Conservation (phyloP, 345 rosid species). For the Psidium guajava region DNA sequence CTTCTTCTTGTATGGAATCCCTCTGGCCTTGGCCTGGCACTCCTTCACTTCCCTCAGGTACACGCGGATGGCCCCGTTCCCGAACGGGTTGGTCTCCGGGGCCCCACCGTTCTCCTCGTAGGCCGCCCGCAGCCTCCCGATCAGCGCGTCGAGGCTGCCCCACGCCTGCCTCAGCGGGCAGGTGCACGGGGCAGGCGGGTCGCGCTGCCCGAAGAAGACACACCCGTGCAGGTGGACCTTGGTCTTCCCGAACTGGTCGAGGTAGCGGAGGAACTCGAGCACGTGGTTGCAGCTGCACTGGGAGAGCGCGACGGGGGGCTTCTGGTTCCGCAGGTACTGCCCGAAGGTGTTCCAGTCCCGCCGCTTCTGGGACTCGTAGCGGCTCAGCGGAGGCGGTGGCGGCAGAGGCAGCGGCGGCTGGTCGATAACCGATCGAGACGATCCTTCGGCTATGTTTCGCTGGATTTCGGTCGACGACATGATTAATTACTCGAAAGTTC, state of each 20-base stretch:
- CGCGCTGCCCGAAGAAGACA: conserved; percentile 70
- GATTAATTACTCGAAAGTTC: background rate
- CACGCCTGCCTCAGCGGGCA: conserved; percentile 80
- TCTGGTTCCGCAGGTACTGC: conserved; percentile 67
- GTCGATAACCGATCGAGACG: conserved; percentile 27
- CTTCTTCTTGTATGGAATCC: conserved; percentile 71
- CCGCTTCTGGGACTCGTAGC: conserved; percentile 75
- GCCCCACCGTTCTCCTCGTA: conserved; percentile 72
- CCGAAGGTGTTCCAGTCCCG: conserved; percentile 90
- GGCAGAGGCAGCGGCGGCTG: conserved; percentile 7
- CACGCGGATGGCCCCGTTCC: conserved; percentile 66
- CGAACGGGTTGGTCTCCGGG: conserved; percentile 63
- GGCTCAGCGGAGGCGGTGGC: conserved; percentile 38
- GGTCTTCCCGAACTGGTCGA: conserved; percentile 81
- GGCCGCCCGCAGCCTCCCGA: conserved; percentile 80
- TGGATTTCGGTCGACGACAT: conserved; percentile 19
- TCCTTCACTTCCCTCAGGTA: conserved; percentile 68
- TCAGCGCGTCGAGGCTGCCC: conserved; percentile 88
- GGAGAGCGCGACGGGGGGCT: conserved; percentile 45
- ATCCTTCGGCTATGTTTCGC: conserved; percentile 21
- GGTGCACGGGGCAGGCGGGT: conserved; percentile 79
- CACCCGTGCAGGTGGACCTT: conserved; percentile 70
- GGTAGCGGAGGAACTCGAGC: conserved; percentile 61
- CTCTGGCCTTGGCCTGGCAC: conserved; percentile 78
- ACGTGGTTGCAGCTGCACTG: conserved; percentile 56